Percentiles rank a stretch among this genome's conserved stretches.
Conservation (phyloP, 352 stramenopile genomes). For the Pythium grandisporangium region DNA sequence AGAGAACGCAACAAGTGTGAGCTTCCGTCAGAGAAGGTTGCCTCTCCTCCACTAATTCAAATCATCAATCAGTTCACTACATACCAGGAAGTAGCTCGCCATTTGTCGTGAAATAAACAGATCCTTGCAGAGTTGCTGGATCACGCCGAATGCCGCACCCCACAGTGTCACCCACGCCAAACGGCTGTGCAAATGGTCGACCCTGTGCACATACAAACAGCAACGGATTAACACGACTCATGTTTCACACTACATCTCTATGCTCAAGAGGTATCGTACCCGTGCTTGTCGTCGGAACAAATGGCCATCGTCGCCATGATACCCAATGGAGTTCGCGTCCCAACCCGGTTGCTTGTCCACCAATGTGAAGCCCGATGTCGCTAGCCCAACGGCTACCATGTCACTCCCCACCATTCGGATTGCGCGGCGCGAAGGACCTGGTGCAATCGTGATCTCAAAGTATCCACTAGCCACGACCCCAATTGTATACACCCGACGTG, state of each 20-base stretch:
- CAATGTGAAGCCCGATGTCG: conserved; percentile 36
- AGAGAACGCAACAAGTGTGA: no score
- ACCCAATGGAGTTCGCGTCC: conserved; percentile 53
- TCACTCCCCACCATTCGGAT: conserved; percentile 9
- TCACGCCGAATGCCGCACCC: conserved; percentile 61
- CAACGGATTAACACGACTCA: no score
- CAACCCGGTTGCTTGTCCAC: conserved; percentile 65
- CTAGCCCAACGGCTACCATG: conserved; percentile 64
- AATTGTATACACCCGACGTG: conserved; percentile 22
- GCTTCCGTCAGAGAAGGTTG: no score
- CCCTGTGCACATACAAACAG: no score
- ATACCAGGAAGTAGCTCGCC: conserved; percentile 37
- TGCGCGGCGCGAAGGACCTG: conserved; percentile 8
- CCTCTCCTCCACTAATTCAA: no score
- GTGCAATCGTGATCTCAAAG: conserved; percentile 60
- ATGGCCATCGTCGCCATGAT: conserved; percentile 70
- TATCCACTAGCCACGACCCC: conserved; percentile 54
- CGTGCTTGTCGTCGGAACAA: conserved; percentile 45
- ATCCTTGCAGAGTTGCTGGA: conserved; percentile 20
- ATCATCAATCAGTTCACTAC: conserved; percentile 2
- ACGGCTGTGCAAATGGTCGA: conserved; percentile 40
- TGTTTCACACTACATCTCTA: no score
- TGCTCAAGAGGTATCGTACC: no score
- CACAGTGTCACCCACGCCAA: conserved; percentile 55
- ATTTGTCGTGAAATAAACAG: conserved; percentile 69